Evolutionary conservation across 1,284 basidiomycete species (phyloP), one percentile per base, ranked within the genome.

Genomic region (Pseudozyma pruni): DNA sequence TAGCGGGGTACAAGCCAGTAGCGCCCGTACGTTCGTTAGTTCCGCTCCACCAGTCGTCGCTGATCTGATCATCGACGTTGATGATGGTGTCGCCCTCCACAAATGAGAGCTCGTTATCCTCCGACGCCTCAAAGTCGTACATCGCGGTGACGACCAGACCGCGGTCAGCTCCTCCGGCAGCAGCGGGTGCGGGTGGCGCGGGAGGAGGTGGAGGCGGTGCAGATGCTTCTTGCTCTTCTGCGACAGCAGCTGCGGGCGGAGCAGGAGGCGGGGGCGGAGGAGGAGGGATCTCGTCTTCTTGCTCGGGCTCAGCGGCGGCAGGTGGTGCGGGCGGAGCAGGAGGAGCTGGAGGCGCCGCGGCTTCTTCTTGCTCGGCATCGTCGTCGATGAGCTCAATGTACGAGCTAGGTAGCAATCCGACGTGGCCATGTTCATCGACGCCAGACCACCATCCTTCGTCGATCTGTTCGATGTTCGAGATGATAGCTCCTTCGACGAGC

Each of bases 1-100:
- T 80, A 22, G 71, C 68, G 1, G 80, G 80, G 69, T 86, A 86
- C 25, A 86, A 86, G 83, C 47, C 90, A 87, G 32, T 90, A 87
- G 45, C 54, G 9, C 76, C 79, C 9, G 78, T 78, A 2, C 68
- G 47, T 40, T 71, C 52, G 37, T 81, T 81, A 20, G 63, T 77
- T 25, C 80, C 80, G 46, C 67, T 73, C 80, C 80, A 81, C 80
- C 80, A 81, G 25, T 81, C 80, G 2, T 81, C 80, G 55, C 75
- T 78, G 42, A 79, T 78, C 55, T 78, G 79, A 52, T 78, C 77
- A 22, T 80, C 74, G 23, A 79, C 69, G 8, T 79, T 45, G 34
- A 79, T 50, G 33, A 83, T 77, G 10, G 51, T 45, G 38, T 82
- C 79, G 10, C 80, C 81, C 57, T 83, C 81, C 20, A 27, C 60